Conservation (phyloP, 1,284 basidiomycete genomes). For the Cryptococcus floricola region DNA sequence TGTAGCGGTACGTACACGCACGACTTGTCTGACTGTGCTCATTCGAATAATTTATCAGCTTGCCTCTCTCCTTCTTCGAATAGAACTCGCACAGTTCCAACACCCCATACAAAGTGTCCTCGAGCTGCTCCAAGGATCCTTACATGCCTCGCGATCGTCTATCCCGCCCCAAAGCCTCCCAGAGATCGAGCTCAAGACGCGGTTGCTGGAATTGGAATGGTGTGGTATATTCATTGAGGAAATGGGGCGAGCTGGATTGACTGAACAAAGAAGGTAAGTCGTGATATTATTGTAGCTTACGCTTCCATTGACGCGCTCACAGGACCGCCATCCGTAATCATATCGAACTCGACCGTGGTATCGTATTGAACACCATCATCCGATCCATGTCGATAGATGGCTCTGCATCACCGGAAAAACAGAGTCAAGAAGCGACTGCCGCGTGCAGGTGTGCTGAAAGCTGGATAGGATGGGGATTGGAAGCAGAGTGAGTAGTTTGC, state of each 20-base stretch:
- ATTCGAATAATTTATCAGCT: conserved; percentile 23
- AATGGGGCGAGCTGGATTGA: conserved; percentile 65
- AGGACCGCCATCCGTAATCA: conserved; percentile 36
- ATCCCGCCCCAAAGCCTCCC: conserved; percentile 16
- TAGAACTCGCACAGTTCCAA: conserved; percentile 40
- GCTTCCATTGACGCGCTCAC: not conserved
- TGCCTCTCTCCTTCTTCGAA: conserved; percentile 37
- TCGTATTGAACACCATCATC: conserved; percentile 66
- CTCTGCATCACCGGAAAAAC: conserved; percentile 22
- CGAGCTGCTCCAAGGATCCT: conserved; percentile 21
- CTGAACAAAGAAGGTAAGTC: conserved; percentile 68
- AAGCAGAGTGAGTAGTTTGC: conserved; percentile 57
- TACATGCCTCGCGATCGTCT: conserved; percentile 3
- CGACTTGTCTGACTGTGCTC: not conserved
- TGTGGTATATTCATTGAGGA: conserved; percentile 80
- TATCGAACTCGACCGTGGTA: conserved; percentile 56
- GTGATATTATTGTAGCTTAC: not conserved
- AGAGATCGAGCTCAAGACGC: conserved; percentile 23
- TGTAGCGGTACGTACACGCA: conserved; percentile 62
- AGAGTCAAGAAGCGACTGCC: conserved; percentile 58
- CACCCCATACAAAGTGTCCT: conserved; percentile 40
- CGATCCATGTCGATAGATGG: conserved; percentile 51
- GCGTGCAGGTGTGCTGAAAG: conserved; percentile 73
- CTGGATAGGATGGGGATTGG: conserved; percentile 67
- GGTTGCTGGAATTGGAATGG: conserved; percentile 62